Evolutionary conservation across 2,329 filamentous ascomycete genomes (phyloP).

Genomic region (Aureobasidium lini): DNA sequence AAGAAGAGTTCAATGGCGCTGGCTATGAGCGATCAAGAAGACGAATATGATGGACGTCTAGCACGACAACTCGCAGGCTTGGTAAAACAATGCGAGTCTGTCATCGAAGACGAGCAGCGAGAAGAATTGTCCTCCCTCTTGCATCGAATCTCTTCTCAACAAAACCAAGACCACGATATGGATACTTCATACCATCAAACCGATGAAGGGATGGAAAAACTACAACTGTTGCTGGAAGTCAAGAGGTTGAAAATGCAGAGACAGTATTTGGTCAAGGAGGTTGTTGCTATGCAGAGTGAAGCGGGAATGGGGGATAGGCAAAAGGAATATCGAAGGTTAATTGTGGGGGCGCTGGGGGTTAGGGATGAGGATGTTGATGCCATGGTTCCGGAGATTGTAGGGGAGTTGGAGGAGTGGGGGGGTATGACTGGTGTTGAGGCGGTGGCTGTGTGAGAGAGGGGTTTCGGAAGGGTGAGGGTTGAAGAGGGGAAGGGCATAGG

Average conservation of each 20-base stretch:
- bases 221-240: constrained; percentile 53
- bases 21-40: constrained; percentile 39
- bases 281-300: constrained; percentile 59
- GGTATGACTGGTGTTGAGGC: constrained; percentile 5
- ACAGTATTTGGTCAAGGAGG: constrained; percentile 55
- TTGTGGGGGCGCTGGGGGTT: constrained; percentile 60
- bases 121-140: constrained; percentile 30
- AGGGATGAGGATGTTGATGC: constrained; percentile 62
- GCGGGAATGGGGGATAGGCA: constrained; percentile 67
- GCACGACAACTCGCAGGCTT: constrained; percentile 29
- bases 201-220: constrained; percentile 45
- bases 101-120: constrained; percentile 39
- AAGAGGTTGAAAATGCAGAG: constrained; percentile 52
- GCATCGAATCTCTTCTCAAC: constrained; percentile 2
- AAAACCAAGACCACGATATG: not conserved
- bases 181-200: constrained; percentile 25
- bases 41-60: constrained; percentile 29
- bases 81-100: constrained; percentile 31
- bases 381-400: constrained; percentile 45
- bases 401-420: constrained; percentile 38
- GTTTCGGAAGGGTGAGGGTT: no score
- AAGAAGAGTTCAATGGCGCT: constrained; percentile 47
- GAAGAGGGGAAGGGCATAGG: no score
- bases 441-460: no score
- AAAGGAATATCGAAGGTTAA: constrained; percentile 62